These are phyloP conservation scores for Vararia minispora DNA, from an alignment of 768 basidiomycete genomes.

Conservation along the genomic window DNA sequence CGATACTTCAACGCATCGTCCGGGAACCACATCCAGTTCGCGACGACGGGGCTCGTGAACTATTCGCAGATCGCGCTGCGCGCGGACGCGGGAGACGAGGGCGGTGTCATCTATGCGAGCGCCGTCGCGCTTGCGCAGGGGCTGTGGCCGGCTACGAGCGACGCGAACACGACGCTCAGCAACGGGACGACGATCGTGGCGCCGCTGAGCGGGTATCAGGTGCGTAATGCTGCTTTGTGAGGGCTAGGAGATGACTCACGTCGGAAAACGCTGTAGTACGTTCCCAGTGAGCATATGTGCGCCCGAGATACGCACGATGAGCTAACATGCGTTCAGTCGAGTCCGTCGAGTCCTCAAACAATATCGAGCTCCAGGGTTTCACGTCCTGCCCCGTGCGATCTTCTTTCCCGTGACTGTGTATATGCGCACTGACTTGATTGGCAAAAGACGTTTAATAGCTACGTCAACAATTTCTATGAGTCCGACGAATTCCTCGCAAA, in stretches of 20 bases:
- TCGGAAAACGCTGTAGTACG: conserved; percentile 25
- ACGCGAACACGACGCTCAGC: conserved; percentile 45
- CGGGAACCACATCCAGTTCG: conserved; percentile 36
- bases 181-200: conserved; percentile 49
- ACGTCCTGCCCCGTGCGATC: conserved; percentile 40
- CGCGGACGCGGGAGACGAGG: conserved; percentile 64
- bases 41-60: conserved; percentile 23
- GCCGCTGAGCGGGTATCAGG: conserved; percentile 59
- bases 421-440: background rate
- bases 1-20: conserved; percentile 46
- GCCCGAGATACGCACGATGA: background rate
- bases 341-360: conserved; percentile 48
- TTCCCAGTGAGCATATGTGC: conserved; percentile 26
- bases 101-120: conserved; percentile 53
- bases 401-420: background rate
- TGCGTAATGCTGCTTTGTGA: conserved; percentile 8
- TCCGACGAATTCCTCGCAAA: conserved; percentile 40
- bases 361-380: conserved; percentile 57
- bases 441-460: conserved; percentile 14
- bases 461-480: conserved; percentile 42
- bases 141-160: conserved; percentile 40
- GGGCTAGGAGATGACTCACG: background rate
- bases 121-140: conserved; percentile 62
- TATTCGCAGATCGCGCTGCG: conserved; percentile 33
- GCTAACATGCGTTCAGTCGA: conserved; percentile 31